Conservation (phyloP, 495 filamentous ascomycete species). For the Talaromyces trachyspermus region DNA sequence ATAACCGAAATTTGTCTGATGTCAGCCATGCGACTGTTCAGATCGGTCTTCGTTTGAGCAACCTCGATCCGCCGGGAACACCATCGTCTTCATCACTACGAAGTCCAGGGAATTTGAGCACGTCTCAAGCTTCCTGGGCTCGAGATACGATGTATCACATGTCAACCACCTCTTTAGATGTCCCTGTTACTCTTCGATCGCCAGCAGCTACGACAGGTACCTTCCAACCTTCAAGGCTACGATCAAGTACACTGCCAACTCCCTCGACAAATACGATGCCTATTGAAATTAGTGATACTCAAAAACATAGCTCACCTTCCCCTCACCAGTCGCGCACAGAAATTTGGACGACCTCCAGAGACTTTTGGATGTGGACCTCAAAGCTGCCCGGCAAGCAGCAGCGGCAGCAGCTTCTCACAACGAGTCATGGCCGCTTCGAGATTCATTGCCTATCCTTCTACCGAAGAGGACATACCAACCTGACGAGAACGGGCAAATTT, state of each 20-base stretch:
- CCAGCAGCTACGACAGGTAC: constrained; percentile 1
- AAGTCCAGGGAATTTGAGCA: background rate
- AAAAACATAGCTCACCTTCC: no score
- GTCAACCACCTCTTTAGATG: background rate
- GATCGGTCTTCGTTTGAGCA: constrained; percentile 27
- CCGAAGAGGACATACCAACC: constrained; percentile 5
- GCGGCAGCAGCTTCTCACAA: background rate
- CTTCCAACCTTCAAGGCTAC: background rate
- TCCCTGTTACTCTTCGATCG: background rate
- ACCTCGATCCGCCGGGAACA: background rate
- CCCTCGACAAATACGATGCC: no score
- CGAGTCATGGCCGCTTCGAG: constrained; percentile 2
- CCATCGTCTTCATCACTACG: background rate
- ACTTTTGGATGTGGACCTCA: background rate
- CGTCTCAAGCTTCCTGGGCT: no score
- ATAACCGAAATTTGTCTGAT: constrained; percentile 25
- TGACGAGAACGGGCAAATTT: no score
- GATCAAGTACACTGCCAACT: background rate
- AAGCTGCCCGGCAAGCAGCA: no score
- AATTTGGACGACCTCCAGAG: background rate
- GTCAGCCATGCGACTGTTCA: constrained; percentile 29
- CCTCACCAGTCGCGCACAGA: background rate
- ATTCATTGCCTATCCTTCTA: background rate
- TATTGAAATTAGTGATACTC: no score
- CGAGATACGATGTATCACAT: no score